Evolutionary conservation across 2,329 filamentous ascomycete species (phyloP).

Genomic region (Cytospora leucostoma): DNA sequence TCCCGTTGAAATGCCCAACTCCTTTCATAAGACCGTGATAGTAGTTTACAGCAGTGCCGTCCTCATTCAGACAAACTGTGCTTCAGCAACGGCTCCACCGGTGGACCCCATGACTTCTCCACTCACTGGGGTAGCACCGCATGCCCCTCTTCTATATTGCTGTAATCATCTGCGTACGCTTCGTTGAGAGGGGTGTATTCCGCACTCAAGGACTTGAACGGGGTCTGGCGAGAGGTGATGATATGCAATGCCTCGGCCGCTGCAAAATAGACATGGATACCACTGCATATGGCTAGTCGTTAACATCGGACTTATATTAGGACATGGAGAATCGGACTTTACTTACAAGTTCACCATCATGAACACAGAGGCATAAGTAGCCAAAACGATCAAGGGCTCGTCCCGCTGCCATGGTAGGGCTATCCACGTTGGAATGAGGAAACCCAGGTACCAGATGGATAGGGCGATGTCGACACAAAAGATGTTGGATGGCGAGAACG

Average conservation of each 20-base stretch:
- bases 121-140: neutral
- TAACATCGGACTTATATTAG: neutral
- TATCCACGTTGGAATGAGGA: slow-evolving; percentile 29
- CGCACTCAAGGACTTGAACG: slow-evolving; percentile 10
- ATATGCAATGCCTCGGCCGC: slow-evolving; percentile 21
- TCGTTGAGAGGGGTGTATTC: slow-evolving; percentile 15
- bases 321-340: neutral
- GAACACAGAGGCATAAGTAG: slow-evolving; percentile 29
- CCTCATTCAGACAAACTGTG: too few species aligned
- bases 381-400: slow-evolving; percentile 24
- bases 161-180: slow-evolving; percentile 9
- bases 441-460: slow-evolving; percentile 20
- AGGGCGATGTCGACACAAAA: slow-evolving; percentile 27
- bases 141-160: slow-evolving; percentile 5
- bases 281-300: neutral
- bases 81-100: too few species aligned
- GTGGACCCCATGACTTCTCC: neutral
- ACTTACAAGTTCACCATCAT: slow-evolving; percentile 30
- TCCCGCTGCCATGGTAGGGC: slow-evolving; percentile 7
- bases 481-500: slow-evolving; percentile 26
- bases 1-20: too few species aligned
- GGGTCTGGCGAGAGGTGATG: neutral
- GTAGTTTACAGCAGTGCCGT: too few species aligned
- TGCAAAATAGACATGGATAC: slow-evolving; percentile 20
- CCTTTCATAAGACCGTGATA: too few species aligned